Evolutionary conservation across 495 filamentous ascomycete genomes (phyloP).

Genomic region (Neurospora intermedia): DNA sequence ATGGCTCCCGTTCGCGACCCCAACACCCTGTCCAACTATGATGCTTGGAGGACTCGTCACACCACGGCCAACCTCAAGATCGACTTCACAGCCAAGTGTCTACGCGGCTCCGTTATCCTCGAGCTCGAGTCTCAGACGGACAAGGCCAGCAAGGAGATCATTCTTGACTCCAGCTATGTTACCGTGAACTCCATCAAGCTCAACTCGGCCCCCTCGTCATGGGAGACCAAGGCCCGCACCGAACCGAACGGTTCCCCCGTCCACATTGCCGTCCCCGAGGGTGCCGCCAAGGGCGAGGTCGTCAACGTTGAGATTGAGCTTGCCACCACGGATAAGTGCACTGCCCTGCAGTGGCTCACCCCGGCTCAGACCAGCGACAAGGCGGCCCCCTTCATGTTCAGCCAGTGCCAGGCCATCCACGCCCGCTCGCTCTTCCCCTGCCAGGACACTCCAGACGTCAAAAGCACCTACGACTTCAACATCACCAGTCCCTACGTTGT

Average conservation of each 20-base stretch:
- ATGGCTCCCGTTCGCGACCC: conserved; percentile 63
- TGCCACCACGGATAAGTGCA: conserved; percentile 74
- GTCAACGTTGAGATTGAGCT: conserved; percentile 50
- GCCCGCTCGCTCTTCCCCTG: conserved; percentile 88
- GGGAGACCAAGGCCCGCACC: conserved; percentile 54
- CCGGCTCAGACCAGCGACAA: conserved; percentile 86
- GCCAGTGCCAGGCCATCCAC: conserved; percentile 95
- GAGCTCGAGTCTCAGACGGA: conserved; percentile 63
- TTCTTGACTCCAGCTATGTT: conserved; percentile 80
- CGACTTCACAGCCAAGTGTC: conserved; percentile 63
- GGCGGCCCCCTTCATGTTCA: conserved; percentile 94
- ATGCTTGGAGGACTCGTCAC: conserved; percentile 70
- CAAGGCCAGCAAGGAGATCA: conserved; percentile 56
- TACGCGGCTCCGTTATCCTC: conserved; percentile 66
- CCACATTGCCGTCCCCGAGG: conserved; percentile 55
- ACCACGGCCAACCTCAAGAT: conserved; percentile 69
- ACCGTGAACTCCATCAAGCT: conserved; percentile 57
- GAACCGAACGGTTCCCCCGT: conserved; percentile 76
- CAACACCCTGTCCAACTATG: conserved; percentile 86
- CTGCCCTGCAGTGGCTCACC: conserved; percentile 86
- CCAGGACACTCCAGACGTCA: conserved; percentile 93
- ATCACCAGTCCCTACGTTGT: conserved; percentile 81
- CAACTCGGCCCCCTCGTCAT: conserved; percentile 44
- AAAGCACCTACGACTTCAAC: conserved; percentile 79
- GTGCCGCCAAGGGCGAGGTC: conserved; percentile 48